Evolutionary conservation across 108 stramenopile genomes (phyloP), one percentile per base, ranked within the genome.

Genomic region (Bacterosira constricta): DNA sequence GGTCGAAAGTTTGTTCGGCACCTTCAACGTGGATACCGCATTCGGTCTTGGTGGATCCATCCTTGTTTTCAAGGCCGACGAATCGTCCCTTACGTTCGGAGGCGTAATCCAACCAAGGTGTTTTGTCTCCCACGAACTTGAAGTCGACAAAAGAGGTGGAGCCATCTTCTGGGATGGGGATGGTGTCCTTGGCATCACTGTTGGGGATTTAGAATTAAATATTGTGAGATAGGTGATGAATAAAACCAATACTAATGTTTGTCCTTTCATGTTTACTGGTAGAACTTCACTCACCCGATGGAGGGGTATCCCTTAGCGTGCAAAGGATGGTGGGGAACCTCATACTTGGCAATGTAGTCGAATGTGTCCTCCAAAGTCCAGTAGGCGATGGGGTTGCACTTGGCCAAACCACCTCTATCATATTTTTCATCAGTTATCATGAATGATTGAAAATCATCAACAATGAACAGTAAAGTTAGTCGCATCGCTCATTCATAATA

Each of bases 291-390:
- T 72, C 61, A 72, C 71, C 97, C 97, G 62, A 96, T 91, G 67
- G 88, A 89, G 31, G 96, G 96, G 83, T 96, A 97, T 67, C 97
- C 97, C 84, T 95, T 93, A 75, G 96, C 97, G 79, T 97, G 96
- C 15, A 96, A 90, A 21, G 97, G 97, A 77, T 98, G 97, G 83
- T 95, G 92, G 15, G 95, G 96, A 27, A 94, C 94, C 46, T 95
- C 67, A 87, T 98, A 91, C 83, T 97, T 97, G 79, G 95, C 90
- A 73, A 97, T 92, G 90, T 98, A 98, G 58, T 94, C 92, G 75
- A 96, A 98, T 68, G 90, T 92, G 86, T 98, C 97, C 84, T 98
- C 97, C 31, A 98, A 78, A 15, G 95, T 89, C 97, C 97, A 97
- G 93, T 97, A 98, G 52, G 97, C 96, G 15, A 98, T 77, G 34